Evolutionary conservation across 345 rosid species (phyloP), one percentile per base, ranked within the genome.

Genomic region (Salix brachista): DNA sequence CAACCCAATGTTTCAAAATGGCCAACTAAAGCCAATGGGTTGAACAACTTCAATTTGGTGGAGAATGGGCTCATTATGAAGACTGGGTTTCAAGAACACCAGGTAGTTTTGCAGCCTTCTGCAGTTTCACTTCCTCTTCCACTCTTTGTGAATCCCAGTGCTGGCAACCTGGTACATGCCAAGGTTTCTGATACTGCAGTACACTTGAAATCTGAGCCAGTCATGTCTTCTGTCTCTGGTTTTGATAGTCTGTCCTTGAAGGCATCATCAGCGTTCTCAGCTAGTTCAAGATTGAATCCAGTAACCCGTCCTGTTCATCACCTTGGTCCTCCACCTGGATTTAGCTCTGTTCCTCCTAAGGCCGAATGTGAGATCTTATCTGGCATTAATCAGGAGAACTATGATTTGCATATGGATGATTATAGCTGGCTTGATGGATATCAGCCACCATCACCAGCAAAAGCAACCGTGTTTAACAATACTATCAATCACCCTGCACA

Each of bases 391-490:
- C 23, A 85, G 62, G 75, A 69, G 41, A 69, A 62, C 18, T 86
- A 74, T 70, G 83, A 74, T 84, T 73, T 80, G 11, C 67, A 81
- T 42, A 83, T 67, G 80, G 99, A 96, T 91, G 96, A 96, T 84
- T 96, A 96, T 85, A 91, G 95, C 80, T 96, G 99, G 97, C 84
- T 93, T 89, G 98, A 96, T 88, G 98, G 98, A 60, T 93, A 96
- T 86, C 91, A 90, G 83, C 70, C 87, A 73, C 83, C 91, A 4
- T 78, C 88, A 10, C 84, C 93, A 74, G 70, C 84, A 32, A 89
- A 78, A 74, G 82, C 81, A 77, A 41, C 76, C 4, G 90, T 83
- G 37, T 70, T 87, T 68, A 86, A 81, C 80, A 77, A 76, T 83
- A 84, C 90, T 37, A 34, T 78, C 77, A 86, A 79, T 77, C 52